These are phyloP conservation scores for Rhodomyrtus psidioides DNA, from an alignment of 441 rosid genomes.

Conservation along the genomic window DNA sequence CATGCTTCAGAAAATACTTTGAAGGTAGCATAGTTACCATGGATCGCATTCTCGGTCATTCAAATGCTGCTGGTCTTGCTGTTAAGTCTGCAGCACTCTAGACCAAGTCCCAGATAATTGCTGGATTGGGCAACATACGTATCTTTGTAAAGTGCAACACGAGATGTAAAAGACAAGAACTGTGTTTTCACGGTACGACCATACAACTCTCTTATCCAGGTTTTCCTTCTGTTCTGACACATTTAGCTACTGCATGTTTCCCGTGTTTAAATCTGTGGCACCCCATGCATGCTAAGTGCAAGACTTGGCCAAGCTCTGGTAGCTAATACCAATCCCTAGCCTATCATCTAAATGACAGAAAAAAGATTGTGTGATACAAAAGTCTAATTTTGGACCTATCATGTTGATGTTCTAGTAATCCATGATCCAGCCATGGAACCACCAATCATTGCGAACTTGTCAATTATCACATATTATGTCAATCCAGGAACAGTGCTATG, in stretches of 20 bases:
- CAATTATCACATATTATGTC: neutral
- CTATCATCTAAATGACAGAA: neutral
- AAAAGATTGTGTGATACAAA: neutral
- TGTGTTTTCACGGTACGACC: neutral
- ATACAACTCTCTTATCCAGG: neutral
- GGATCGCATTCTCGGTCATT: neutral
- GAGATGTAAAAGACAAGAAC: neutral
- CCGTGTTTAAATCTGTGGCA: neutral
- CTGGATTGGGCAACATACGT: neutral
- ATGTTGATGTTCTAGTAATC: neutral
- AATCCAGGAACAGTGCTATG: neutral
- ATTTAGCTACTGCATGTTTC: neutral
- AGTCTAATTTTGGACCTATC: neutral
- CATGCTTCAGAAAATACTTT: neutral
- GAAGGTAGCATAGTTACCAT: neutral
- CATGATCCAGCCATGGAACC: neutral
- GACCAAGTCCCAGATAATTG: neutral
- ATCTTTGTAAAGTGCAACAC: neutral
- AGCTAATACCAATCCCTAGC: neutral
- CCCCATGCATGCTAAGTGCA: neutral
- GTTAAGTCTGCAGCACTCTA: neutral
- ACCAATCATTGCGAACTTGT: neutral
- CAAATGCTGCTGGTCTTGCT: neutral
- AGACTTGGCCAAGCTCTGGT: neutral
- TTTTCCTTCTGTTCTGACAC: neutral